Percentiles rank a stretch among this genome's conserved stretches.
Evolutionary conservation across 2,329 filamentous ascomycete genomes (phyloP).

Genomic region (Basipetospora sp.): DNA sequence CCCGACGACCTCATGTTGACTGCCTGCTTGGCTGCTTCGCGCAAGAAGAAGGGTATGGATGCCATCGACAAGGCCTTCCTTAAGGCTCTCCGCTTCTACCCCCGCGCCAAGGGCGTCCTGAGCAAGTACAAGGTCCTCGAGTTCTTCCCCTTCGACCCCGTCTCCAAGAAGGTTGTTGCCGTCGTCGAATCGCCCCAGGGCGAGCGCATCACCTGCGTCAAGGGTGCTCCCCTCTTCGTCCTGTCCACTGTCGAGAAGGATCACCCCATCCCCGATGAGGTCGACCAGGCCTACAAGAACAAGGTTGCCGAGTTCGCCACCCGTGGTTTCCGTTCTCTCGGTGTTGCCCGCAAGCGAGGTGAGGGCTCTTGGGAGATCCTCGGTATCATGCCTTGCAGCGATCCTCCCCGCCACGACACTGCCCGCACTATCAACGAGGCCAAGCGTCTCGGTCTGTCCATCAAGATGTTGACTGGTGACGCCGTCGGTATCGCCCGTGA

Average conservation of each 20-base stretch:
- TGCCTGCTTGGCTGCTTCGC: slow-evolving; percentile 75
- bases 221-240: slow-evolving; percentile 79
- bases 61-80: slow-evolving; percentile 92
- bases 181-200: slow-evolving; percentile 71
- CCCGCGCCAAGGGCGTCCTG: slow-evolving; percentile 64
- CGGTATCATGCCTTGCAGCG: slow-evolving; percentile 87
- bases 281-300: slow-evolving; percentile 78
- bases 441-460: slow-evolving; percentile 71
- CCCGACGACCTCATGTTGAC: slow-evolving; percentile 83
- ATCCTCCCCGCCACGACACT: slow-evolving; percentile 81
- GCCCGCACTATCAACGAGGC: slow-evolving; percentile 82
- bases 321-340: slow-evolving; percentile 85
- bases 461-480: slow-evolving; percentile 94
- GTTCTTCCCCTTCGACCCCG: slow-evolving; percentile 80
- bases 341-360: slow-evolving; percentile 79
- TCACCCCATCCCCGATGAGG: slow-evolving; percentile 58
- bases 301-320: slow-evolving; percentile 83
- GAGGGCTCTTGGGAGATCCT: slow-evolving; percentile 77
- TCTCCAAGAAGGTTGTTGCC: slow-evolving; percentile 83
- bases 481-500: slow-evolving; percentile 86
- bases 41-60: slow-evolving; percentile 92
- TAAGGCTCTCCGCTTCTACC: slow-evolving; percentile 70
- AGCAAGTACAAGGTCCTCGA: slow-evolving; percentile 73
- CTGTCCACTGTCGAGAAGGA: slow-evolving; percentile 78
- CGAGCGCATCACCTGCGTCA: slow-evolving; percentile 75